Evolutionary conservation across 305 asterid species (phyloP).

Genomic region (Ajuga reptans): DNA sequence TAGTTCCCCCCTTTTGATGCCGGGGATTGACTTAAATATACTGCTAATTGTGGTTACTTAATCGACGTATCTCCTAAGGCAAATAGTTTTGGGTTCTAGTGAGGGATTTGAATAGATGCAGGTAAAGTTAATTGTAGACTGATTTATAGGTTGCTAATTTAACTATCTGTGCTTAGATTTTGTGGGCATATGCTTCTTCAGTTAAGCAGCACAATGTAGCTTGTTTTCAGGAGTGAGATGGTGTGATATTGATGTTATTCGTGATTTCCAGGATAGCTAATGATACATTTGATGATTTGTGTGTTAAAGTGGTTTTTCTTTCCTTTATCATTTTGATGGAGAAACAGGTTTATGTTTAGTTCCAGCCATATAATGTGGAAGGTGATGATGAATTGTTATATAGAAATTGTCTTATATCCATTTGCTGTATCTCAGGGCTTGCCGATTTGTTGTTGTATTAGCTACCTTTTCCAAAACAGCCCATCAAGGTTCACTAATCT

Average conservation of each 20-base stretch:
- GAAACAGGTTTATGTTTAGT: background rate
- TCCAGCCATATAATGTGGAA: background rate
- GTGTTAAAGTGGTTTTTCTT: background rate
- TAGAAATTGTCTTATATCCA: conserved; percentile 12
- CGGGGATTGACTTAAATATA: background rate
- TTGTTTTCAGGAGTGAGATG: conserved; percentile 5
- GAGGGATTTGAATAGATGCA: background rate
- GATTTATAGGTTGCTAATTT: background rate
- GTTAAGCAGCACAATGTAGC: conserved; percentile 7
- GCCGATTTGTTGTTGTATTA: conserved; percentile 38
- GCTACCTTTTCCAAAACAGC: conserved; percentile 39
- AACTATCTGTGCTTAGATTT: background rate
- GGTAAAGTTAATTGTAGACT: background rate
- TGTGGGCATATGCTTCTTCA: background rate
- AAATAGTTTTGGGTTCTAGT: background rate
- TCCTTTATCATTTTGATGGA: background rate
- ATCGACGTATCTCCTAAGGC: background rate
- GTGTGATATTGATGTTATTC: conserved; percentile 3
- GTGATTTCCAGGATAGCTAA: background rate
- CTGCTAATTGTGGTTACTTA: background rate
- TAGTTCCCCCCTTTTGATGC: background rate
- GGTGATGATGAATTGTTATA: background rate
- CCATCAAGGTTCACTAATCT: too few relatives aligned
- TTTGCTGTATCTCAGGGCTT: conserved; percentile 42
- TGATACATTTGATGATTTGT: background rate